Percentiles rank a stretch among this genome's conserved stretches.
Conservation (phyloP, 1,139 yeast genomes). For the Candida sanyaensis region DNA sequence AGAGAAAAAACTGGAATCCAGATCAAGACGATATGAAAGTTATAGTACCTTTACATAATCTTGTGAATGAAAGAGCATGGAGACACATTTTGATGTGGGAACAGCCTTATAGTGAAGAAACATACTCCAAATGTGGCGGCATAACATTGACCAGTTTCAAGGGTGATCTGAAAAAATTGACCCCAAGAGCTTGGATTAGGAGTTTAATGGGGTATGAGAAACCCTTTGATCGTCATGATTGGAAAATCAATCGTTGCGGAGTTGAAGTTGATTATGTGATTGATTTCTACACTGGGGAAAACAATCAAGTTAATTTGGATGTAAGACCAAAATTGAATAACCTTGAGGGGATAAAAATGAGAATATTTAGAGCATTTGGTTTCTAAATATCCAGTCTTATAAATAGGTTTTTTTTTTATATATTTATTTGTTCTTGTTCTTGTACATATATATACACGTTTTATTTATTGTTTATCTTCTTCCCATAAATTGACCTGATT, state of each 20-base stretch:
- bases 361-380: slow-evolving; percentile 64
- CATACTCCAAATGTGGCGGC: slow-evolving; percentile 66
- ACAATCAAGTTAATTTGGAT: slow-evolving; percentile 68
- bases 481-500: slow-evolving; percentile 53
- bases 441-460: slow-evolving; percentile 5
- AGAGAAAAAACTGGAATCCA: slow-evolving; percentile 87
- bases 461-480: slow-evolving; percentile 29
- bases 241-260: slow-evolving; percentile 92
- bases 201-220: slow-evolving; percentile 63
- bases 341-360: slow-evolving; percentile 74
- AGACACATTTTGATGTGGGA: slow-evolving; percentile 85
- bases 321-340: slow-evolving; percentile 88
- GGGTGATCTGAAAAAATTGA: slow-evolving; percentile 81
- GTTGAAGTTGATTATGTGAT: slow-evolving; percentile 83
- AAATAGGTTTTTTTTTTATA: slow-evolving; percentile 1
- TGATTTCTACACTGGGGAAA: slow-evolving; percentile 77
- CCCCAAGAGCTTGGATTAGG: slow-evolving; percentile 88
- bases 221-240: slow-evolving; percentile 97
- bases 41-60: slow-evolving; percentile 91
- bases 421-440: slow-evolving; percentile 1
- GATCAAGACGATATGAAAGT: slow-evolving; percentile 80
- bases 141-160: slow-evolving; percentile 81
- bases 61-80: slow-evolving; percentile 96
- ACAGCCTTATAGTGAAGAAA: slow-evolving; percentile 53
- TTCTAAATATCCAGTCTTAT: slow-evolving; percentile 5